Evolutionary conservation across 179 eudicot genomes (phyloP), one percentile per base, ranked within the genome.

Genomic region (Carnegiea gigantea): DNA sequence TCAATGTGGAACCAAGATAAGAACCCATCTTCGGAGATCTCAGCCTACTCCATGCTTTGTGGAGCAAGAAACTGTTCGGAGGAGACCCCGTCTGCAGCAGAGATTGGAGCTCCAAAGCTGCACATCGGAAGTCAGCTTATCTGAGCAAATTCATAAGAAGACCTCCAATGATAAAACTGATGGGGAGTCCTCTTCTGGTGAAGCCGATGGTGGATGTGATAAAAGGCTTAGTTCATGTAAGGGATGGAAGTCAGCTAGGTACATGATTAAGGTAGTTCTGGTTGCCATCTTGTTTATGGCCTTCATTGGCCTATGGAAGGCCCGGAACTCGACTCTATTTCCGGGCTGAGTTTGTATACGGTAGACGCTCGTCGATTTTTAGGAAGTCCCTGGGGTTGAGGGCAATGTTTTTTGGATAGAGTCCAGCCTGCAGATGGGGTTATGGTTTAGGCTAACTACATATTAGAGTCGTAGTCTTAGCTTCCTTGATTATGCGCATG

Each of bases 51-150:
- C 79, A 23, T 81, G 76, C 76, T 9, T 53, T 14, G 80, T 26
- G 36, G 43, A 48, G 21, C 98, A 95, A 54, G 98, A 97, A 82
- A 84, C 80, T 78, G 97, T 97, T 64, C 84, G 82, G 4, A 88
- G 90, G 89, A 90, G 93, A 86, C 82, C 89, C 28, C 93, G 91
- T n/a, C 70, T 90, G 78, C 87, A 83, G 73, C 83, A 14, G 80
- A 0, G 18, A 23, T 20, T 6, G 2, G 33, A 21, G 6, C 18
- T 48, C 20, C 53, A 71, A 49, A 38, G 36, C 65, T 18, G 9
- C 33, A 23, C 70, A 6, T 9, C 67, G 17, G 80, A 85, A 33
- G 83, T 44, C 8, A 78, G 24, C 33, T 18, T 12, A 54, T 36
- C 83, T 1, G 82, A 79, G 71, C 77, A 76, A 78, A 76, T 70